Evolutionary conservation across 257 asterid species (phyloP).

Genomic region (Oldenlandia corymbosa): DNA sequence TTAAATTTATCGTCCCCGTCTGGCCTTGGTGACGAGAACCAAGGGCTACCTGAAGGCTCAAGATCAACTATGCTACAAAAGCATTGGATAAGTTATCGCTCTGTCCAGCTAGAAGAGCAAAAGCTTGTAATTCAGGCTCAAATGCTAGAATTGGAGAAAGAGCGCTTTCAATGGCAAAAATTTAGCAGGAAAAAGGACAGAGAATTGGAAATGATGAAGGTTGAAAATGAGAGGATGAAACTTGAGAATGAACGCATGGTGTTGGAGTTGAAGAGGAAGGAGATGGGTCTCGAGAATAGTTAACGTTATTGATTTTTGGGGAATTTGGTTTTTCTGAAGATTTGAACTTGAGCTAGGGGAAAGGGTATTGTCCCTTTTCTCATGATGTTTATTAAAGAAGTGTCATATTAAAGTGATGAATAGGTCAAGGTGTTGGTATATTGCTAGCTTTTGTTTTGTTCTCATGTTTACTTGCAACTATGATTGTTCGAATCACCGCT

Average conservation of each 20-base stretch:
- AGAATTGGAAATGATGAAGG: constrained; percentile 30
- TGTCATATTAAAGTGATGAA: no score
- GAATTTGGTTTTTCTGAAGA: no score
- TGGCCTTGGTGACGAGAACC: constrained; percentile 21
- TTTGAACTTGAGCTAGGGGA: no score
- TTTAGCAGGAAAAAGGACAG: constrained; percentile 38
- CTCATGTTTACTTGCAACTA: no score
- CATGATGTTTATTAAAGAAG: no score
- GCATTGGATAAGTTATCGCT: constrained; percentile 30
- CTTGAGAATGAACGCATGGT: constrained; percentile 39
- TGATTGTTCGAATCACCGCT: no score
- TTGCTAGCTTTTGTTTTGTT: no score
- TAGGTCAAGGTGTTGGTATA: no score
- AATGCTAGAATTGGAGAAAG: constrained; percentile 40
- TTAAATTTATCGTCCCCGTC: constrained; percentile 16
- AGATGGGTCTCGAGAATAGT: constrained; percentile 20
- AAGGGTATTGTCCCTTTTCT: no score
- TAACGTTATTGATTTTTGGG: constrained; percentile 5
- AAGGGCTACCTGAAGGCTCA: constrained; percentile 18
- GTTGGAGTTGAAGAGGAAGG: constrained; percentile 37
- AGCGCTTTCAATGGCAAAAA: constrained; percentile 39
- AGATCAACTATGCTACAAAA: constrained; percentile 22
- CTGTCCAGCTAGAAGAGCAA: constrained; percentile 33
- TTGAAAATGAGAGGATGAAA: constrained; percentile 39
- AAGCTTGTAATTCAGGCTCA: constrained; percentile 36